Evolutionary conservation across 2,329 filamentous ascomycete genomes (phyloP), one percentile per base, ranked within the genome.

Genomic region (Venturia aucupariae): DNA sequence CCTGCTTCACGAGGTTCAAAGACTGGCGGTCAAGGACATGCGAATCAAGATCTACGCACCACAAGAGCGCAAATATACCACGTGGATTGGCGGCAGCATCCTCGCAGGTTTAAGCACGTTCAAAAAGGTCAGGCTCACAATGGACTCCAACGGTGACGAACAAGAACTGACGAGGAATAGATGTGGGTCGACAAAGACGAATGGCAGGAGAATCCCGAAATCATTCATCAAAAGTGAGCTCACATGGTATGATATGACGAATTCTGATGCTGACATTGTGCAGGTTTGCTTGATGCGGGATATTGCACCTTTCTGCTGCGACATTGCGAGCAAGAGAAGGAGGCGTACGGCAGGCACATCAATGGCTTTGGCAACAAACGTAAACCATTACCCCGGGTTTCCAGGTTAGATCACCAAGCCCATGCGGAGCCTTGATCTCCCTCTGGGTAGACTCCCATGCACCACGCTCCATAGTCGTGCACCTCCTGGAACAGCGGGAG

Each of bases 121-220:
- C 80, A 88, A 93, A 81, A 99, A 97, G 89, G 92, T 94, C 77
- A 75, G 83, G 74, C 59, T 57, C 51, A 19, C 15, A 17, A 42
- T 41, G 38, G 27, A 27, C n/a, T 27, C 38, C 8, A 27, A 41
- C 10, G 22, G 27, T 60, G 38, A 60, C 41, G 22, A 44, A 60
- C n/a, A 48, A 22, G 54, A n/a, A 38, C 59, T 60, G 41, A 46
- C 46, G 61, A 62, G 19, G 22, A 32, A 65, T 75, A 96, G 93
- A 99, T 99, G 94, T 97, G 94, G 92, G 94, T 99, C 73, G 96
- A 92, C 78, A 93, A 96, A 74, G 94, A 97, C 74, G 94, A 99
- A 81, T 99, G 94, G 94, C 94, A 99, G 76, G 94, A 99, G 83
- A 96, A 99, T 75, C 94, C 94, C 22, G 93, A 99, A 74, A 94